phyloP scores from a whole-genome alignment of 2,329 filamentous ascomycete species.

The Aspergillus fumigatus region DNA sequence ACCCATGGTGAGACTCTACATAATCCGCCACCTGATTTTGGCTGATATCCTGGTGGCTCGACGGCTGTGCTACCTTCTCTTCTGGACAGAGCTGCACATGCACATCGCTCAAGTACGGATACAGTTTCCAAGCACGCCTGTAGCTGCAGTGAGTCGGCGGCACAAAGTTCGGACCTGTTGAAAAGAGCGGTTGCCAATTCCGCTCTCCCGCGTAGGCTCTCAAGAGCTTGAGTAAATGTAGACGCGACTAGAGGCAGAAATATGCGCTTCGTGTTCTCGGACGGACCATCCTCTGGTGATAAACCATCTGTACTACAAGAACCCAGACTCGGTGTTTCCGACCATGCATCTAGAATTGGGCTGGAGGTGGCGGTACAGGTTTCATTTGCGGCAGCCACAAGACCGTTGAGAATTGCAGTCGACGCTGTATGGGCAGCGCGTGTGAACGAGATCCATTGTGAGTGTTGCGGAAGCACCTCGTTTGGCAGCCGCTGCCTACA shows the following conservation, averaged over 20 bases:
- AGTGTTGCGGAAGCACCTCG: constrained; percentile 30
- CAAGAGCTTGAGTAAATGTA: constrained; percentile 11
- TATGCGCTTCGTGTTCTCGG: constrained; percentile 11
- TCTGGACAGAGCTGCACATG: constrained; percentile 15
- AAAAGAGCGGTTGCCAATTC: constrained; percentile 5
- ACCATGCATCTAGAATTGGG: background rate
- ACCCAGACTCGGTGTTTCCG: background rate
- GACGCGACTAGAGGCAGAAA: constrained; percentile 16
- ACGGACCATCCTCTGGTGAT: constrained; percentile 14
- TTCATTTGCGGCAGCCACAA: background rate
- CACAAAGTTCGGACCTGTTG: background rate
- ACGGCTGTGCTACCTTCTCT: background rate
- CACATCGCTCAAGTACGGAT: constrained; percentile 17
- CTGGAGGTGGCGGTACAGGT: background rate
- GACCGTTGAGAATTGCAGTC: constrained; percentile 25
- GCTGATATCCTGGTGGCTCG: background rate
- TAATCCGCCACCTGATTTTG: background rate
- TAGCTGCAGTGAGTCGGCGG: background rate
- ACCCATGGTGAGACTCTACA: constrained; percentile 34
- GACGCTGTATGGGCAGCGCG: constrained; percentile 35
- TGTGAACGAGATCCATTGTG: constrained; percentile 38
- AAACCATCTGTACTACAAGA: background rate
- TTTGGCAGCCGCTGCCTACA: constrained; percentile 11
- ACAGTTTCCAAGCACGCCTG: constrained; percentile 15
- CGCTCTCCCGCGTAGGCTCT: constrained; percentile 8